A percentile compares a stretch with the other conserved stretches of the same genome.
phyloP scores from a whole-genome alignment of 2,329 filamentous ascomycete genomes.

The Alternaria panax region DNA sequence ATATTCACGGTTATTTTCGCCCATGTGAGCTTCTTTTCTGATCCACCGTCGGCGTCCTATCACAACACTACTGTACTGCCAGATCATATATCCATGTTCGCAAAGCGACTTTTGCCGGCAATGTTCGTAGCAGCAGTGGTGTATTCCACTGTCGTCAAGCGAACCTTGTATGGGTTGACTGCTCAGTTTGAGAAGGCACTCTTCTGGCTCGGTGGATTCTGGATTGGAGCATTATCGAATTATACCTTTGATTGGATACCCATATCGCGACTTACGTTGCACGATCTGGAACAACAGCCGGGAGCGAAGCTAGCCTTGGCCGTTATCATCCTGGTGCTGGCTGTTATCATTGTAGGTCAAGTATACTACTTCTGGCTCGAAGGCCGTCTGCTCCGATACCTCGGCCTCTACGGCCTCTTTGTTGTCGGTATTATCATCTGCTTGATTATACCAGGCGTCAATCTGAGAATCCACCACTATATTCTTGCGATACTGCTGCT shows the following conservation, averaged over 20 bases:
- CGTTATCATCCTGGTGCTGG: slow-evolving; percentile 74
- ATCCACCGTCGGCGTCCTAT: slow-evolving; percentile 73
- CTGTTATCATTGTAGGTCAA: slow-evolving; percentile 73
- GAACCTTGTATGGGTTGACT: slow-evolving; percentile 73
- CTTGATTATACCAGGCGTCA: slow-evolving; percentile 75
- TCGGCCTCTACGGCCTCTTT: slow-evolving; percentile 78
- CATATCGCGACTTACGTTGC: slow-evolving; percentile 83
- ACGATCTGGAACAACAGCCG: slow-evolving; percentile 87
- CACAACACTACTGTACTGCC: slow-evolving; percentile 57
- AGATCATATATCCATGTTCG: slow-evolving; percentile 61
- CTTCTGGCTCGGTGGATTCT: slow-evolving; percentile 86
- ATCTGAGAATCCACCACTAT: slow-evolving; percentile 83
- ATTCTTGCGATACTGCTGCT: slow-evolving; percentile 46
- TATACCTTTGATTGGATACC: slow-evolving; percentile 95
- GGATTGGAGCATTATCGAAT: slow-evolving; percentile 90
- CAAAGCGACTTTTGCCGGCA: slow-evolving; percentile 84
- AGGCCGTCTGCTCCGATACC: slow-evolving; percentile 76
- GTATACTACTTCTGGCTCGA: slow-evolving; percentile 88
- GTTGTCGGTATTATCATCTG: slow-evolving; percentile 70
- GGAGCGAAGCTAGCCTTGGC: slow-evolving; percentile 83
- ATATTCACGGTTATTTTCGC: slow-evolving; percentile 83
- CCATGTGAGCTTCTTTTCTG: slow-evolving; percentile 86
- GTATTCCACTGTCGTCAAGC: slow-evolving; percentile 80
- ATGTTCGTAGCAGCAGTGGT: slow-evolving; percentile 85
- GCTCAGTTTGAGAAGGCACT: slow-evolving; percentile 89